Evolutionary conservation across 2,329 filamentous ascomycete genomes (phyloP).

Genomic region (Bipolaris cookei): DNA sequence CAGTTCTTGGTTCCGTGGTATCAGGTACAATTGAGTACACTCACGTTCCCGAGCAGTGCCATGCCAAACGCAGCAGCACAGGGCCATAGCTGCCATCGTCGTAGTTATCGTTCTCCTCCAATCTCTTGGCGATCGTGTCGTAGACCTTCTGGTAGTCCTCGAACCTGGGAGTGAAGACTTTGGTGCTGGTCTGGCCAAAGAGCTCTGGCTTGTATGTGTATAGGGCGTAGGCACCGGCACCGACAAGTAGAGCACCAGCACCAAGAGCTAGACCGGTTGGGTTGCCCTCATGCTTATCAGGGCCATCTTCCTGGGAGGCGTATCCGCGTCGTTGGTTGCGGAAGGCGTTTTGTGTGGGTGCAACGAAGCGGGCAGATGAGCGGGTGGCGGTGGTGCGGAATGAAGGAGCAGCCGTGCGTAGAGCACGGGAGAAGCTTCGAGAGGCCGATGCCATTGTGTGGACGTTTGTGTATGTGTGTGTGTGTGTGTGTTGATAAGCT

Average conservation of each 20-base stretch:
- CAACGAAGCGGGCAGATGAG: slow-evolving; percentile 61
- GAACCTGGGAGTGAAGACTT: slow-evolving; percentile 73
- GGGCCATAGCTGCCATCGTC: slow-evolving; percentile 97
- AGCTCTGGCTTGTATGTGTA: slow-evolving; percentile 64
- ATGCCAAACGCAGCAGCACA: slow-evolving; percentile 86
- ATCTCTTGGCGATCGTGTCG: slow-evolving; percentile 76
- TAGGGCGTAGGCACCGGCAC: slow-evolving; percentile 41
- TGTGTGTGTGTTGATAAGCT: slow-evolving; percentile 12
- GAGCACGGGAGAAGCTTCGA: slow-evolving; percentile 49
- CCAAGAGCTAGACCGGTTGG: slow-evolving; percentile 49
- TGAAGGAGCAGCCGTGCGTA: slow-evolving; percentile 48
- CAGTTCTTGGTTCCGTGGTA: slow-evolving; percentile 2
- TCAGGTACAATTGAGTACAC: slow-evolving; percentile 15
- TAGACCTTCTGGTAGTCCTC: slow-evolving; percentile 97
- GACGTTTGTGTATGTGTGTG: slow-evolving; percentile 7
- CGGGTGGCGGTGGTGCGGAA: slow-evolving; percentile 66
- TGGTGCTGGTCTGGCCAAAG: slow-evolving; percentile 43
- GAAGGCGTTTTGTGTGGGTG: slow-evolving; percentile 69
- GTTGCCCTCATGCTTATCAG: slow-evolving; percentile 57
- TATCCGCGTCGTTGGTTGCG: slow-evolving; percentile 81
- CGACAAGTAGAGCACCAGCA: slow-evolving; percentile 39
- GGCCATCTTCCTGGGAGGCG: slow-evolving; percentile 64
- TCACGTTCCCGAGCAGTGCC: slow-evolving; percentile 87
- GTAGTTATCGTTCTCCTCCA: slow-evolving; percentile 92
- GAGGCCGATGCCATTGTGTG: slow-evolving; percentile 45